Conservation (phyloP, 208 protist species). For the Spironucleus salmonicida region DNA sequence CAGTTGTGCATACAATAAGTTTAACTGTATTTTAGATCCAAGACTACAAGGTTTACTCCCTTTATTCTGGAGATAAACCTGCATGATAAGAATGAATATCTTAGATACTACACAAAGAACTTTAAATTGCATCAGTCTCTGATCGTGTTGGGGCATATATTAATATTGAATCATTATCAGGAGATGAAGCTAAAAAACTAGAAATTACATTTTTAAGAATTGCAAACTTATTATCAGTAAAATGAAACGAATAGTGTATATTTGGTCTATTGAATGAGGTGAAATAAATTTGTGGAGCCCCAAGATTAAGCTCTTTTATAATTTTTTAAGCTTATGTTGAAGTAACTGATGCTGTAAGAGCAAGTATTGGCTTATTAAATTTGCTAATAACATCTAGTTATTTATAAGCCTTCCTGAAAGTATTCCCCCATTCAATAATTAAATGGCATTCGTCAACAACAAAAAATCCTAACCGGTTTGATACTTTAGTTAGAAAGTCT, state of each 20-base stretch:
- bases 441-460: slow-evolving; percentile 23
- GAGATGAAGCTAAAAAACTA: no score
- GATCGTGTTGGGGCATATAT: not conserved
- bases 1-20: slow-evolving; percentile 6
- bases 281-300: not conserved
- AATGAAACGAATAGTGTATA: not conserved
- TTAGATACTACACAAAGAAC: not conserved
- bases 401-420: slow-evolving; percentile 1
- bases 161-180: slow-evolving; percentile 18
- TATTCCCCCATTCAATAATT: slow-evolving; percentile 15
- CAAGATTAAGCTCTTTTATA: not conserved
- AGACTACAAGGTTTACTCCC: not conserved
- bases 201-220: not conserved
- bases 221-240: not conserved
- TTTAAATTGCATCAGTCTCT: not conserved
- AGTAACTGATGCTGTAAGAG: slow-evolving; percentile 18
- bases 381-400: not conserved
- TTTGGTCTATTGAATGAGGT: slow-evolving; percentile 8
- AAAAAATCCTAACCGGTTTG: not conserved
- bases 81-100: not conserved
- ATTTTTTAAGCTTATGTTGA: not conserved
- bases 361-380: not conserved
- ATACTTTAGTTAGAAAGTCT: not conserved
- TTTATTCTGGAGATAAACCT: not conserved
- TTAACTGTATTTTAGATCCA: not conserved